Percentiles rank a stretch among this genome's conserved stretches.
phyloP scores from a whole-genome alignment of 208 protist species.

The Crithidia acanthocephali region DNA sequence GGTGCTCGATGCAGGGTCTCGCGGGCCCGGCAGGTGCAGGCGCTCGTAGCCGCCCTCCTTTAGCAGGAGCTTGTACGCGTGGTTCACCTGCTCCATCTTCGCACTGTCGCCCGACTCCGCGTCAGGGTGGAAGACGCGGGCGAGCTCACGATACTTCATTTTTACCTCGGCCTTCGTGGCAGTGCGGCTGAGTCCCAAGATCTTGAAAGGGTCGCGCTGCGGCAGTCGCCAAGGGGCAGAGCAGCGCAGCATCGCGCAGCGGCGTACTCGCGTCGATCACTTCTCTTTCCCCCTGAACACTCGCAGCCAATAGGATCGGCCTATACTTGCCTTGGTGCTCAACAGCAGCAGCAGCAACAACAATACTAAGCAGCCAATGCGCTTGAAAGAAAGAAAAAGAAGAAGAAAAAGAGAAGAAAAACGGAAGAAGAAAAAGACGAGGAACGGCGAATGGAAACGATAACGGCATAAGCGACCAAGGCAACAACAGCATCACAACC shows the following conservation, averaged over 20 bases:
- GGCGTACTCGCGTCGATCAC: too few relatives aligned
- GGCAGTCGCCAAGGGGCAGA: conserved; percentile 9
- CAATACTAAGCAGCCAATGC: too few relatives aligned
- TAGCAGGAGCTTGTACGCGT: conserved; percentile 85
- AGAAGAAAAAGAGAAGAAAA: too few relatives aligned
- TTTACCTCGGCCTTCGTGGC: conserved; percentile 88
- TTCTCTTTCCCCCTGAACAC: too few relatives aligned
- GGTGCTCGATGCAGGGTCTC: neutral
- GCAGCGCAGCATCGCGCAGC: conserved; percentile 11
- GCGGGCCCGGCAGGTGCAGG: conserved; percentile 43
- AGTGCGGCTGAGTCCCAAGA: conserved; percentile 61
- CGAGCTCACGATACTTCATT: conserved; percentile 82
- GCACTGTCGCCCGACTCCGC: conserved; percentile 56
- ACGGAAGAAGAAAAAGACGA: too few relatives aligned
- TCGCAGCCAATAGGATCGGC: too few relatives aligned
- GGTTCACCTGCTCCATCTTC: conserved; percentile 86
- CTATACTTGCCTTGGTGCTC: too few relatives aligned
- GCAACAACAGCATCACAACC: too few relatives aligned
- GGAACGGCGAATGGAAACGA: too few relatives aligned
- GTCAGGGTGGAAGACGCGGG: conserved; percentile 85
- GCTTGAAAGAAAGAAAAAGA: too few relatives aligned
- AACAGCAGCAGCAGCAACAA: too few relatives aligned
- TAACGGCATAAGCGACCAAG: too few relatives aligned
- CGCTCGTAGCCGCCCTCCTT: conserved; percentile 86
- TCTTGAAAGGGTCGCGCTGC: conserved; percentile 69